Conservation (phyloP, 257 asterid genomes). For the Solanum microdontum region DNA sequence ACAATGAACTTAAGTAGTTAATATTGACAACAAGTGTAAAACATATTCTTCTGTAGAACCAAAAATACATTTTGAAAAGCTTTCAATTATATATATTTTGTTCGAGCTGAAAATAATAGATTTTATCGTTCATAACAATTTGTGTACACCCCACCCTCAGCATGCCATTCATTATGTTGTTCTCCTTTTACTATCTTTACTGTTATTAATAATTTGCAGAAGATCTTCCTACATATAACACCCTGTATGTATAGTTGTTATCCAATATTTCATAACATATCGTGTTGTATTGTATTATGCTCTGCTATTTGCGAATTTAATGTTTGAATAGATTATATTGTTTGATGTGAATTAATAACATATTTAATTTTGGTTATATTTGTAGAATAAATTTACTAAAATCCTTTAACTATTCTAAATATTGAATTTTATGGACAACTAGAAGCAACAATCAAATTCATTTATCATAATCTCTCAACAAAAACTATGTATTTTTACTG, state of each 20-base stretch:
- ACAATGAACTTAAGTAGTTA: background rate
- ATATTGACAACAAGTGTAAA: background rate
- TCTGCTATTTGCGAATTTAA: background rate
- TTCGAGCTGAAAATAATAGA: no score
- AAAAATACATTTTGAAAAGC: no score
- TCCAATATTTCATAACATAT: no score
- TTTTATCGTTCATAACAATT: no score
- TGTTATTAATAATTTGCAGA: no score
- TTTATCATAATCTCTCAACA: background rate
- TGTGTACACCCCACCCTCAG: no score
- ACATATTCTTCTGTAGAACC: no score
- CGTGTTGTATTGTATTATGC: background rate
- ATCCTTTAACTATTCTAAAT: no score
- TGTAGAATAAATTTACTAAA: no score
- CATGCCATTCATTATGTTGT: no score
- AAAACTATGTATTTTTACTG: background rate
- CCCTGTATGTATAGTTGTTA: background rate
- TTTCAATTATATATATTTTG: no score
- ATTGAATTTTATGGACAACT: background rate
- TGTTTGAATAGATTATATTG: background rate
- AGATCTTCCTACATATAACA: background rate
- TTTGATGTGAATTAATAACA: background rate
- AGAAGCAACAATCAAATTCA: background rate
- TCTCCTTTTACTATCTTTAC: no score
- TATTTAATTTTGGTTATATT: background rate